phyloP scores from a whole-genome alignment of 73 alveolate species.

The Paramecium sonneborni region DNA sequence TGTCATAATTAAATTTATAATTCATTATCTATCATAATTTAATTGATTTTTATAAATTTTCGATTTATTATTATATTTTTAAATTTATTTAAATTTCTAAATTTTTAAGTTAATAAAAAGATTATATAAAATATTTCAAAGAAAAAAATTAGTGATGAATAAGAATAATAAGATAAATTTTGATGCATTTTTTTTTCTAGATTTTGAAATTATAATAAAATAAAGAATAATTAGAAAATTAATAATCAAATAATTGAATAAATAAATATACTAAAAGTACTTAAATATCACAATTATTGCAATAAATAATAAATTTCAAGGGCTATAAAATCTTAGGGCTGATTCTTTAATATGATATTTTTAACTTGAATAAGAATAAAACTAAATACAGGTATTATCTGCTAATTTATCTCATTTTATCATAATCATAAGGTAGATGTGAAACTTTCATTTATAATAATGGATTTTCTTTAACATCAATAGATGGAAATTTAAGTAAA shows the following conservation, averaged over 20 bases:
- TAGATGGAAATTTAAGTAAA: not conserved
- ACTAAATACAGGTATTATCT: not conserved
- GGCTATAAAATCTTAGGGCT: not conserved
- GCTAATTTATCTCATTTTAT: constrained; percentile 7
- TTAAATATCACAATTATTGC: not conserved
- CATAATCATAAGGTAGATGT: not conserved
- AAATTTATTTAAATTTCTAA: too few species aligned
- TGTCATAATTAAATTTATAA: too few species aligned
- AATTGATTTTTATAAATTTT: too few species aligned
- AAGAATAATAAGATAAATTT: too few species aligned
- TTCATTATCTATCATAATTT: too few species aligned
- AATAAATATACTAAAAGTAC: not conserved
- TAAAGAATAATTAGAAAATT: not conserved
- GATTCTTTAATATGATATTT: constrained; percentile 9
- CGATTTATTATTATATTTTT: too few species aligned
- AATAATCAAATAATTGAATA: not conserved
- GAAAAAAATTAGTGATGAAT: too few species aligned
- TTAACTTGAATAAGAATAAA: not conserved
- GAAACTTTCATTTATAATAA: constrained; percentile 8
- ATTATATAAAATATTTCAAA: too few species aligned
- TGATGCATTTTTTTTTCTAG: too few species aligned
- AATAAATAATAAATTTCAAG: not conserved
- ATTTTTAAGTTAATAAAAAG: too few species aligned
- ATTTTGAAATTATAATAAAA: too few species aligned
- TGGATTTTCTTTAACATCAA: constrained; percentile 4